Conservation (phyloP, 2,329 filamentous ascomycete genomes). For the Pezicula carpinea region DNA sequence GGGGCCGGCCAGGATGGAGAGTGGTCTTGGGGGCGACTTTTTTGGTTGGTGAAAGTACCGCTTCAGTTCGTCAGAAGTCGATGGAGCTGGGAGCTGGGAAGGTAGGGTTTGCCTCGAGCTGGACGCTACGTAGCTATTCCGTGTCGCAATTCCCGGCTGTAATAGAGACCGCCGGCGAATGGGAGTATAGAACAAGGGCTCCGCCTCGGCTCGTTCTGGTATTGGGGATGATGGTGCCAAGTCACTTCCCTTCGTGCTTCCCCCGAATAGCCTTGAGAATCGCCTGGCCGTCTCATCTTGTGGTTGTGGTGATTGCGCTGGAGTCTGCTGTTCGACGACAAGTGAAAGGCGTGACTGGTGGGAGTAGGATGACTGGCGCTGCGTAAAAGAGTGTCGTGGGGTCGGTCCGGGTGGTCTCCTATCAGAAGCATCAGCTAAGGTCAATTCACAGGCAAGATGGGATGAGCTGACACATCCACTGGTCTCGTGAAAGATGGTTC, state of each 20-base stretch:
- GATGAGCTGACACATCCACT: slow-evolving; percentile 1
- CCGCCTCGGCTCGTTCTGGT: not conserved
- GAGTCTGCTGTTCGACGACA: slow-evolving; percentile 20
- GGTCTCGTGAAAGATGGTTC: not conserved
- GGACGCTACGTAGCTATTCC: slow-evolving; percentile 14
- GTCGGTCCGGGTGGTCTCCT: slow-evolving; percentile 12
- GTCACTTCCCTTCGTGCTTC: slow-evolving; percentile 14
- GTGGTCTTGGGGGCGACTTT: slow-evolving; percentile 11
- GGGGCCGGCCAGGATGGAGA: slow-evolving; percentile 8
- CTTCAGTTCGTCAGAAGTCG: slow-evolving; percentile 9
- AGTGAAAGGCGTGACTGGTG: slow-evolving; percentile 22
- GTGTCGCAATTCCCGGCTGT: slow-evolving; percentile 28
- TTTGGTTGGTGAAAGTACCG: slow-evolving; percentile 12
- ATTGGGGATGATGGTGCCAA: slow-evolving; percentile 4
- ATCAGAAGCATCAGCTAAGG: slow-evolving; percentile 5
- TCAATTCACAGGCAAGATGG: not conserved
- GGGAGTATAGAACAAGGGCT: slow-evolving; percentile 15
- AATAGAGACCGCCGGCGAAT: slow-evolving; percentile 26
- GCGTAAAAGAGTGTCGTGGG: not conserved
- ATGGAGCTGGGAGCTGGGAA: slow-evolving; percentile 10
- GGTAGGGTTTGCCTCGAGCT: slow-evolving; percentile 14
- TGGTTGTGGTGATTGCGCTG: slow-evolving; percentile 13
- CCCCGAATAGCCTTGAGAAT: slow-evolving; percentile 3
- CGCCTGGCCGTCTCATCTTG: slow-evolving; percentile 4
- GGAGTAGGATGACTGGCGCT: not conserved